These are phyloP conservation scores for Lentinula detonsa DNA, from an alignment of 768 basidiomycete species.

Conservation along the genomic window DNA sequence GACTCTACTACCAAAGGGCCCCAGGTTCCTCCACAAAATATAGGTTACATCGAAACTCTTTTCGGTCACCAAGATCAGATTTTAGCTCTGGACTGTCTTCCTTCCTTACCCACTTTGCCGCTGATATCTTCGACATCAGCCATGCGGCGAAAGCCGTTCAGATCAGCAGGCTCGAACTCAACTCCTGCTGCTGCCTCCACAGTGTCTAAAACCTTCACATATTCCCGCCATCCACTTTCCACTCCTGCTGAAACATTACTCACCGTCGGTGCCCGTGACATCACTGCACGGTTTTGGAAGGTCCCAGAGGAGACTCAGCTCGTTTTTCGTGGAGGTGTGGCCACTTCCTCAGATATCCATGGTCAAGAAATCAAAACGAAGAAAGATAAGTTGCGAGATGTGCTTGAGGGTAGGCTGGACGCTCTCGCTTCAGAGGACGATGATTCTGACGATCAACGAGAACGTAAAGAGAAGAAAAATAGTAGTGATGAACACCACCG, in stretches of 20 bases:
- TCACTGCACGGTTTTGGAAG: constrained; percentile 94
- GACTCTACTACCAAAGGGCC: constrained; percentile 89
- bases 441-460: constrained; percentile 21
- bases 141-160: neutral
- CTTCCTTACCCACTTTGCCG: neutral
- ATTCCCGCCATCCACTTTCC: constrained; percentile 23
- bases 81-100: constrained; percentile 49
- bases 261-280: constrained; percentile 85
- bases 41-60: constrained; percentile 93
- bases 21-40: constrained; percentile 61
- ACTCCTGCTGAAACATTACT: constrained; percentile 81
- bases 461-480: constrained; percentile 24
- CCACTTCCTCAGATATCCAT: constrained; percentile 31
- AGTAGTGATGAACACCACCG: constrained; percentile 28
- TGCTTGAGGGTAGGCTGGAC: constrained; percentile 70
- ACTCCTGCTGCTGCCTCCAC: neutral
- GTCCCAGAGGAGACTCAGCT: constrained; percentile 92
- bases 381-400: constrained; percentile 52
- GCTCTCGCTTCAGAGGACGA: constrained; percentile 55
- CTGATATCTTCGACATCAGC: neutral
- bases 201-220: neutral
- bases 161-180: neutral
- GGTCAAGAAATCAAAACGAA: neutral
- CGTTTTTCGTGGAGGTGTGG: constrained; percentile 94
- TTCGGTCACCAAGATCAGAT: constrained; percentile 96